A percentile compares a stretch with the other conserved stretches of the same genome.
phyloP scores from a whole-genome alignment of 352 stramenopile genomes.

The Peronosclerospora sorghi region DNA sequence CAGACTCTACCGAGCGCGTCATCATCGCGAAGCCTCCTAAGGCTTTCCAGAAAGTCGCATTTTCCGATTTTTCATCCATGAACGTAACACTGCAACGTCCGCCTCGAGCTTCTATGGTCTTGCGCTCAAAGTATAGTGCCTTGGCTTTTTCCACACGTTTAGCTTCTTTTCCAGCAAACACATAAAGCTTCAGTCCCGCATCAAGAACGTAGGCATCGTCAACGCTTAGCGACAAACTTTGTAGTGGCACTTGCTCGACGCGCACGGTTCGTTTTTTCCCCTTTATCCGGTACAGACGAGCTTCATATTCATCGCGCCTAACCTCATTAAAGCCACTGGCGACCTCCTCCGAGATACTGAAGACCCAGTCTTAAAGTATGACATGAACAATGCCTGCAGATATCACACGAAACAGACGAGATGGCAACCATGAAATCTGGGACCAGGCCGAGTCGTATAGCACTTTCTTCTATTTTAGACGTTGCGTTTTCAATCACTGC shows the following conservation, averaged over 20 bases:
- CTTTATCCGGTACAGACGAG: too few relatives aligned
- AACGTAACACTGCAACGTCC: too few relatives aligned
- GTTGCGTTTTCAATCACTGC: too few relatives aligned
- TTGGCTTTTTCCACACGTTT: constrained; percentile 89
- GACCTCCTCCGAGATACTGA: constrained; percentile 86
- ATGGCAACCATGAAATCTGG: background rate
- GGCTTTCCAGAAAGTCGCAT: constrained; percentile 88
- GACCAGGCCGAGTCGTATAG: constrained; percentile 58
- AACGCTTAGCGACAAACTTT: constrained; percentile 78
- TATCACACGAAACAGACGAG: background rate
- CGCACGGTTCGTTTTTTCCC: too few relatives aligned
- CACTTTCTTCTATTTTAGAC: too few relatives aligned
- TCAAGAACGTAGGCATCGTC: constrained; percentile 94
- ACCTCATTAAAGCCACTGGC: too few relatives aligned
- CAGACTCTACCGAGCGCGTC: constrained; percentile 44
- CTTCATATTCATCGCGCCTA: too few relatives aligned
- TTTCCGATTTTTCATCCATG: constrained; percentile 84
- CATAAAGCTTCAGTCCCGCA: too few relatives aligned
- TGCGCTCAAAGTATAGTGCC: constrained; percentile 78
- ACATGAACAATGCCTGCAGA: constrained; percentile 78
- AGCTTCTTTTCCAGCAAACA: constrained; percentile 53
- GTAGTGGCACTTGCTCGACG: too few relatives aligned
- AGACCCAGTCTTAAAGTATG: constrained; percentile 90
- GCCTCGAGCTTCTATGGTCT: constrained; percentile 76
- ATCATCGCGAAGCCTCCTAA: constrained; percentile 67